A percentile compares a stretch with the other conserved stretches of the same genome.
Evolutionary conservation across 768 basidiomycete species (phyloP).

Genomic region (Xanthoconium purpureum): DNA sequence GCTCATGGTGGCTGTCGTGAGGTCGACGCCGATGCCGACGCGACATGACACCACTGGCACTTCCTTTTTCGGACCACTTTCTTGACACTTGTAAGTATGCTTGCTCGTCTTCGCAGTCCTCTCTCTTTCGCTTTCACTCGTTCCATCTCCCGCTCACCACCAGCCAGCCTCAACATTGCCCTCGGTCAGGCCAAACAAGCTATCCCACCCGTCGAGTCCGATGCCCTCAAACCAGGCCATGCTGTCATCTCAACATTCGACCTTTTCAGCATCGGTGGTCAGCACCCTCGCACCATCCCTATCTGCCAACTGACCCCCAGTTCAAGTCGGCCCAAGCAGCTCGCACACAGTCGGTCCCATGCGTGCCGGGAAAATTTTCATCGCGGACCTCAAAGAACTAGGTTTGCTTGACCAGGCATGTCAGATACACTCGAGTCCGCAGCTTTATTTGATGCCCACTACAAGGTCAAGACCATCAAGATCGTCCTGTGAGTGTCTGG

Average conservation of each 20-base stretch:
- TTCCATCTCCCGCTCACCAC: slow-evolving; percentile 12
- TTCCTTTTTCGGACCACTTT: no score
- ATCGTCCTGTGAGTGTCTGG: slow-evolving; percentile 65
- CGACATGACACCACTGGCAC: neutral
- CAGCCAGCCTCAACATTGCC: neutral
- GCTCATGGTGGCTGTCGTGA: slow-evolving; percentile 13
- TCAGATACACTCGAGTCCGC: neutral
- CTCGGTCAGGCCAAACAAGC: neutral
- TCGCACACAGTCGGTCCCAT: slow-evolving; percentile 80
- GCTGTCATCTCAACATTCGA: slow-evolving; percentile 94
- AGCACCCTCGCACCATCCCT: slow-evolving; percentile 19
- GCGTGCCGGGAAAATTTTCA: slow-evolving; percentile 89
- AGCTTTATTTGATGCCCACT: neutral
- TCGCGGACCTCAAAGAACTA: slow-evolving; percentile 67
- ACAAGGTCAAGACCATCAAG: slow-evolving; percentile 74
- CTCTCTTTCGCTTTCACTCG: slow-evolving; percentile 5
- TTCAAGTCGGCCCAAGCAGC: slow-evolving; percentile 55
- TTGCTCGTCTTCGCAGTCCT: no score
- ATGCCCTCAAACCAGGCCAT: slow-evolving; percentile 54
- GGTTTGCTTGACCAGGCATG: slow-evolving; percentile 64
- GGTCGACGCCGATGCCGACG: neutral
- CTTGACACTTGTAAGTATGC: no score
- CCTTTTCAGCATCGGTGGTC: slow-evolving; percentile 87
- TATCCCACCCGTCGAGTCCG: slow-evolving; percentile 6
- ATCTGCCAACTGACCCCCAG: slow-evolving; percentile 22